Conservation (phyloP, 2,329 filamentous ascomycete species). For the Teratosphaeria nubilosa region DNA sequence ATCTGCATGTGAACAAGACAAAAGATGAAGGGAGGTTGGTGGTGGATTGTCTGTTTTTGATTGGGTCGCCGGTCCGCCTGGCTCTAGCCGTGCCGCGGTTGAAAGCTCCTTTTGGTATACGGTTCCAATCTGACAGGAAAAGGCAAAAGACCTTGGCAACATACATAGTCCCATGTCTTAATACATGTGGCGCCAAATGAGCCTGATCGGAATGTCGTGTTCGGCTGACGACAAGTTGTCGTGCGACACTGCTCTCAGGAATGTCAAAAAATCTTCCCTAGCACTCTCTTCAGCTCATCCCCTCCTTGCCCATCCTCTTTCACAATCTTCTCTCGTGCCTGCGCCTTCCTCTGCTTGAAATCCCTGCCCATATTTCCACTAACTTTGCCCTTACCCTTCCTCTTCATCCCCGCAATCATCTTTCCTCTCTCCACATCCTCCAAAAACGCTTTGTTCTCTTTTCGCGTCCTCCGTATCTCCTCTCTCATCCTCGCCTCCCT, state of each 20-base stretch:
- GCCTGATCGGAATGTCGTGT: too few species aligned
- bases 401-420: constrained; percentile 62
- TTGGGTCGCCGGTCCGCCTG: too few species aligned
- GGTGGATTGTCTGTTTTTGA: too few species aligned
- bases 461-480: constrained; percentile 64
- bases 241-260: too few species aligned
- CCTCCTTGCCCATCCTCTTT: constrained; percentile 3
- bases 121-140: too few species aligned
- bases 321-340: constrained; percentile 5
- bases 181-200: neutral
- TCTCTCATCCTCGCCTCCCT: constrained; percentile 63
- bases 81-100: too few species aligned
- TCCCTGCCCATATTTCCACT: constrained; percentile 28
- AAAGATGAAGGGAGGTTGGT: too few species aligned
- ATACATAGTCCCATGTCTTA: neutral
- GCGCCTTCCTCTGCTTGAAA: constrained; percentile 51
- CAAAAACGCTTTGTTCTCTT: constrained; percentile 74
- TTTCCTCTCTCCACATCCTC: constrained; percentile 70
- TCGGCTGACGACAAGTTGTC: neutral
- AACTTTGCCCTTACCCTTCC: constrained; percentile 33
- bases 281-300: constrained; percentile 6
- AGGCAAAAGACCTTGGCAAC: too few species aligned
- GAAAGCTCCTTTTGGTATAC: too few species aligned
- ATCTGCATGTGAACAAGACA: neutral
- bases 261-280: constrained; percentile 13